phyloP scores from a whole-genome alignment of 345 rosid species.

The Geranium brycei region DNA sequence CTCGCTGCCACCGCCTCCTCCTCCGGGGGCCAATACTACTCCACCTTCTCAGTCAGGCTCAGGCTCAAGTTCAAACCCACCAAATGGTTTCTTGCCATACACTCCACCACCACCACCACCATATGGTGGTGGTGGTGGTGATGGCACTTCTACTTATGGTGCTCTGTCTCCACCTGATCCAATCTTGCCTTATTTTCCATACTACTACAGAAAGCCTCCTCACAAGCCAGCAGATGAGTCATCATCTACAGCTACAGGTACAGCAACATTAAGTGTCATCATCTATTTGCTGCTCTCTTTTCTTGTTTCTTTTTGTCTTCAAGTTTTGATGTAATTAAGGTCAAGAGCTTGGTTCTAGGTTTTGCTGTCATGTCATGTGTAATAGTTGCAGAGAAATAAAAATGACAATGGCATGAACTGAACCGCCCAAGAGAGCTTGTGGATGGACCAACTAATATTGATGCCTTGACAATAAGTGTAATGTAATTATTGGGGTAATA shows the following conservation, averaged over 20 bases:
- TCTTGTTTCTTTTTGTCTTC: not conserved
- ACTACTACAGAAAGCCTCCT: conserved; percentile 9
- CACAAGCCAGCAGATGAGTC: not conserved
- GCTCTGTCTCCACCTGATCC: conserved; percentile 7
- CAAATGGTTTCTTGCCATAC: not conserved
- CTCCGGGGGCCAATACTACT: not conserved
- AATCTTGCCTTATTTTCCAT: conserved; percentile 11
- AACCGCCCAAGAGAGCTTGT: no score
- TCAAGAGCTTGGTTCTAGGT: no score
- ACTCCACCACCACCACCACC: not conserved
- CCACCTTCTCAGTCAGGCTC: not conserved
- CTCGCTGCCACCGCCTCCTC: not conserved
- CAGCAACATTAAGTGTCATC: not conserved
- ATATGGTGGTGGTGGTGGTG: not conserved
- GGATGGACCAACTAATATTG: no score
- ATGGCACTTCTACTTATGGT: not conserved
- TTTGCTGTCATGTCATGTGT: no score
- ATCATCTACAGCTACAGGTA: not conserved
- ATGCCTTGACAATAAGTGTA: no score
- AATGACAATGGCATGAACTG: no score
- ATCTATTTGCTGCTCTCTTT: not conserved
- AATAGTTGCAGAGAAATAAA: no score
- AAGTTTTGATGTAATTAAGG: not conserved
- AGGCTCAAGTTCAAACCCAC: not conserved
- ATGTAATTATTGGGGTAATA: no score